phyloP scores from a whole-genome alignment of 805 yeast species.

The Wickerhamomyces hampshirensis region DNA sequence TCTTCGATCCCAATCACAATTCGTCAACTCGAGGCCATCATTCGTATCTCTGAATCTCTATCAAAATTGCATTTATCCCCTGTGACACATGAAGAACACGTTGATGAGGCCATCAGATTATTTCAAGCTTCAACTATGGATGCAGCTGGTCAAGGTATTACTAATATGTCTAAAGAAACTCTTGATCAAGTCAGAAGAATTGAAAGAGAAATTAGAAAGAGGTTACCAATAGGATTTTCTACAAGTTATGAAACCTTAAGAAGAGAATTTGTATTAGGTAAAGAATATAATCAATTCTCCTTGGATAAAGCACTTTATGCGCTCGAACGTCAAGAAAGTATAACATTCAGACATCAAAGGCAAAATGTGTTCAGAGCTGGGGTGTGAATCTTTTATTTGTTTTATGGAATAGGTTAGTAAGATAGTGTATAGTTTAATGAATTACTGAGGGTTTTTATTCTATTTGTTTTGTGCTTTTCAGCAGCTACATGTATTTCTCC shows the following conservation, averaged over 20 bases:
- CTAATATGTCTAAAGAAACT: slow-evolving; percentile 49
- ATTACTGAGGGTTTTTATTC: too few relatives aligned
- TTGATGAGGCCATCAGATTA: slow-evolving; percentile 89
- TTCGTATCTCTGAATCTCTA: slow-evolving; percentile 90
- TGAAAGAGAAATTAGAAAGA: slow-evolving; percentile 79
- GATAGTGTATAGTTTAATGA: too few relatives aligned
- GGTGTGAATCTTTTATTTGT: slow-evolving; percentile 4
- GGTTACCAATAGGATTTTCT: slow-evolving; percentile 95
- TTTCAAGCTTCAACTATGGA: slow-evolving; percentile 98
- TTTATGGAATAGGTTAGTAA: neutral
- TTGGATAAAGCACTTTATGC: slow-evolving; percentile 78
- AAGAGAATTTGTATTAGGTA: slow-evolving; percentile 72
- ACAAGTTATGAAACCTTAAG: slow-evolving; percentile 81
- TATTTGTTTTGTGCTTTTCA: neutral
- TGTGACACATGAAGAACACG: slow-evolving; percentile 82
- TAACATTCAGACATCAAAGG: slow-evolving; percentile 83
- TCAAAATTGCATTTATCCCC: slow-evolving; percentile 85
- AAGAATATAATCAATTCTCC: slow-evolving; percentile 61
- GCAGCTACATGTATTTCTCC: too few relatives aligned
- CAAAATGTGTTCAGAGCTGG: slow-evolving; percentile 62
- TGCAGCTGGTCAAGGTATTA: slow-evolving; percentile 61
- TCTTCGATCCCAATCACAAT: slow-evolving; percentile 96
- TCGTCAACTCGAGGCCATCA: slow-evolving; percentile 95
- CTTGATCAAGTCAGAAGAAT: slow-evolving; percentile 71
- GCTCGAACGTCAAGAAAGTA: slow-evolving; percentile 81